phyloP scores from a whole-genome alignment of 179 eudicot genomes.

The Silene coronaria region DNA sequence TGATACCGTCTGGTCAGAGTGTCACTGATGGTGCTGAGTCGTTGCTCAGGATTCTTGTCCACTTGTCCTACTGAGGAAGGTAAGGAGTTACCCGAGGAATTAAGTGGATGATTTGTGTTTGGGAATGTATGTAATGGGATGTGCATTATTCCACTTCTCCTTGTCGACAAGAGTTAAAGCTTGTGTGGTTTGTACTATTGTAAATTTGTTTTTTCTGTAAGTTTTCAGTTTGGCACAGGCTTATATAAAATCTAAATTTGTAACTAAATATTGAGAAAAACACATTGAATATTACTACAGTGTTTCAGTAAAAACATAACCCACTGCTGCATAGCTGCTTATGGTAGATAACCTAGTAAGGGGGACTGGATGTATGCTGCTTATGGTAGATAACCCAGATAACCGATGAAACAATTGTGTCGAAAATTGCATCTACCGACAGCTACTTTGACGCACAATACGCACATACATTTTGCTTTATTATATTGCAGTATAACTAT shows the following conservation, averaged over 20 bases:
- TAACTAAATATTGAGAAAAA: too few species aligned
- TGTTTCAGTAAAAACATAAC: not conserved
- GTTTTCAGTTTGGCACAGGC: not conserved
- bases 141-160: not conserved
- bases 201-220: slow-evolving; percentile 6
- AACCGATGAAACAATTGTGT: not conserved
- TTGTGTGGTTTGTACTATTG: slow-evolving; percentile 24
- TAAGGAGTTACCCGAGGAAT: not conserved
- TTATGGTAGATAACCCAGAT: not conserved
- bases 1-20: slow-evolving; percentile 72
- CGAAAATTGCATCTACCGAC: not conserved
- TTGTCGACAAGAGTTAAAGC: slow-evolving; percentile 10
- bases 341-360: not conserved
- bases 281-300: not conserved
- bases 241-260: not conserved
- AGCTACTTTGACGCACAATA: not conserved
- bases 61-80: slow-evolving; percentile 48
- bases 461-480: not conserved
- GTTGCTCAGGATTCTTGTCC: slow-evolving; percentile 67
- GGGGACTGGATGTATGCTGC: not conserved
- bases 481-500: not conserved
- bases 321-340: not conserved
- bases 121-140: slow-evolving; percentile 11
- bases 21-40: slow-evolving; percentile 68
- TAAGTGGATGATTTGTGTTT: slow-evolving; percentile 22